Evolutionary conservation across 768 basidiomycete genomes (phyloP).

Genomic region (Exsudoporus frostii): DNA sequence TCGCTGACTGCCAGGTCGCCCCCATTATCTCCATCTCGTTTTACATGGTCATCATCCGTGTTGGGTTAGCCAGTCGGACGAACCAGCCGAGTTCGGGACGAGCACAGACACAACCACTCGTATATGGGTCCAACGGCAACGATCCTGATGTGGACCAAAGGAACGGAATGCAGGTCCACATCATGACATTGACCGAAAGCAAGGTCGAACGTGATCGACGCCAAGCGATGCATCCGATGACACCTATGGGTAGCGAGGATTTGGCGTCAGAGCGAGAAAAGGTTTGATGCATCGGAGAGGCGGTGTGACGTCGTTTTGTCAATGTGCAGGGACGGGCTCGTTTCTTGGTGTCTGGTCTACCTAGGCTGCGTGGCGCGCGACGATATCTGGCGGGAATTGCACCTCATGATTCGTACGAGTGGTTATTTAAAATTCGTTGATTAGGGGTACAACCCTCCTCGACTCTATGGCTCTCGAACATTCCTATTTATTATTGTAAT

Average conservation of each 20-base stretch:
- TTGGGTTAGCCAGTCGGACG: constrained; percentile 20
- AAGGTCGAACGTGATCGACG: not conserved
- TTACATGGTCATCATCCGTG: constrained; percentile 42
- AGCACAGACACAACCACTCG: not conserved
- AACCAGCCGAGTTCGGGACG: no score
- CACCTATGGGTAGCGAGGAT: not conserved
- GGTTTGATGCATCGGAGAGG: not conserved
- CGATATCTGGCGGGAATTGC: no score
- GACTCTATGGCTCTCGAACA: no score
- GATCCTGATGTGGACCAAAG: not conserved
- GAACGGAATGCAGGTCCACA: constrained; percentile 6
- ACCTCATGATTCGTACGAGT: no score
- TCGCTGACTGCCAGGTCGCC: constrained; percentile 24
- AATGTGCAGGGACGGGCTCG: no score
- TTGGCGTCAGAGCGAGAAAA: not conserved
- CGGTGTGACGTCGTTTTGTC: not conserved
- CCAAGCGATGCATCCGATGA: not conserved
- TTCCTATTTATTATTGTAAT: no score
- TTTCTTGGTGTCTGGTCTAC: not conserved
- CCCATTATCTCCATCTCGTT: constrained; percentile 42
- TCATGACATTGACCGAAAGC: not conserved
- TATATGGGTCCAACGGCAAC: not conserved
- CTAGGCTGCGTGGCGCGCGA: not conserved
- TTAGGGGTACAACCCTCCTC: no score
- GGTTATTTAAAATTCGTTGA: no score